phyloP scores from a whole-genome alignment of 441 rosid species.

The Adansonia grandidieri region DNA sequence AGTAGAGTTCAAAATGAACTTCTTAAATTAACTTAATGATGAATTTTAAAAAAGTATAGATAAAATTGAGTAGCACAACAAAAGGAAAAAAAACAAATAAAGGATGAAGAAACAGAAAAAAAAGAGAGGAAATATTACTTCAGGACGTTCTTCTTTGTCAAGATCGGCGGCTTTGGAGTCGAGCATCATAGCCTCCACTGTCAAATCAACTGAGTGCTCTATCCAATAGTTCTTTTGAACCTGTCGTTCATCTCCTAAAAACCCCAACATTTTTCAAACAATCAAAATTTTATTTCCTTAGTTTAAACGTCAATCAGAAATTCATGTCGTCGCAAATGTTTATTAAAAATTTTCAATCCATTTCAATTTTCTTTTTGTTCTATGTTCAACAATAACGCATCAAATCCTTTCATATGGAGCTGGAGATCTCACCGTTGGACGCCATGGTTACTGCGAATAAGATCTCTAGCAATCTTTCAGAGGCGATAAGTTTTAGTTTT shows the following conservation, averaged over 20 bases:
- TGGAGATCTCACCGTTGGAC: conserved; percentile 40
- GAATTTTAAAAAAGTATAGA: not conserved
- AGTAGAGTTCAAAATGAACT: not conserved
- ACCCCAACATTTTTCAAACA: not conserved
- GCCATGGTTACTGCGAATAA: conserved; percentile 41
- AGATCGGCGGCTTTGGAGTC: conserved; percentile 90
- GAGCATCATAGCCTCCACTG: conserved; percentile 94
- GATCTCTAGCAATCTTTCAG: not conserved
- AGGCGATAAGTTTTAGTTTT: not conserved
- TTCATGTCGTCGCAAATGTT: not conserved
- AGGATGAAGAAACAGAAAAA: not conserved
- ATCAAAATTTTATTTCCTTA: not conserved
- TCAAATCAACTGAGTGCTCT: conserved; percentile 76
- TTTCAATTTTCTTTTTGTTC: not conserved
- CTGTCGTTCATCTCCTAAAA: conserved; percentile 66
- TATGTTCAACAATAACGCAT: not conserved
- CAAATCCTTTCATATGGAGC: not conserved
- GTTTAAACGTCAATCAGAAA: not conserved
- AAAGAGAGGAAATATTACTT: conserved; percentile 45
- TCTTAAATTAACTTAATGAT: not conserved
- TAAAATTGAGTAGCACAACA: not conserved
- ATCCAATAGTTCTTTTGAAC: conserved; percentile 86
- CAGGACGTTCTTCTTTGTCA: conserved; percentile 97
- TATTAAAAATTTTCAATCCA: not conserved
- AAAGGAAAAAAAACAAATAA: not conserved